A percentile compares a stretch with the other conserved stretches of the same genome.
These are phyloP conservation scores for Aegilops bicornis DNA, from an alignment of 176 grass and related monocot species.

Conservation along the genomic window DNA sequence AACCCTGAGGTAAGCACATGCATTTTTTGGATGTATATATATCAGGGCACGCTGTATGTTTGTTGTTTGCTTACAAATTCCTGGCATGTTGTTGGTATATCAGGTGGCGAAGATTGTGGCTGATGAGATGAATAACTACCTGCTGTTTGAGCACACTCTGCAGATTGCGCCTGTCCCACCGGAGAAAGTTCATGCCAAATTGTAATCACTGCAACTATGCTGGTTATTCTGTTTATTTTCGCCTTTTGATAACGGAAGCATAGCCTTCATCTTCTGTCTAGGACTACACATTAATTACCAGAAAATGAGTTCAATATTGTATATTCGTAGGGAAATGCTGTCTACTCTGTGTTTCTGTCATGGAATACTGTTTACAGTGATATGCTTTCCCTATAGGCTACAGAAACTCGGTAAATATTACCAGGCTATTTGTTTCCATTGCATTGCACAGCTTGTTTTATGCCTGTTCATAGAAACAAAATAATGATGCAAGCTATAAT, in stretches of 20 bases:
- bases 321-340: background rate
- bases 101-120: slow-evolving; percentile 89
- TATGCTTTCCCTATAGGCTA: background rate
- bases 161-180: slow-evolving; percentile 53
- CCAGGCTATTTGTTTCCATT: background rate
- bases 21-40: background rate
- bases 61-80: background rate
- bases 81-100: slow-evolving; percentile 7
- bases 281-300: background rate
- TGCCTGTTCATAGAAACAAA: background rate
- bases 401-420: background rate
- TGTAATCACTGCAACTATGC: slow-evolving; percentile 44
- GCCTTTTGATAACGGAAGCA: background rate
- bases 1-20: slow-evolving; percentile 58
- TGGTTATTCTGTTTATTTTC: background rate
- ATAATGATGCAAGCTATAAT: too few species aligned
- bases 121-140: slow-evolving; percentile 91
- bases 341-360: background rate
- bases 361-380: background rate
- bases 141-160: slow-evolving; percentile 85
- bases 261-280: background rate
- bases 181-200: slow-evolving; percentile 72
- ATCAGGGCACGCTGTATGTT: background rate
- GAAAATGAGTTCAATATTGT: background rate
- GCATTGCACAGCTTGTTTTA: background rate